Evolutionary conservation across 225 moss, liverwort and hornwort genomes (phyloP).

Genomic region (Physcomitrellopsis africana): DNA sequence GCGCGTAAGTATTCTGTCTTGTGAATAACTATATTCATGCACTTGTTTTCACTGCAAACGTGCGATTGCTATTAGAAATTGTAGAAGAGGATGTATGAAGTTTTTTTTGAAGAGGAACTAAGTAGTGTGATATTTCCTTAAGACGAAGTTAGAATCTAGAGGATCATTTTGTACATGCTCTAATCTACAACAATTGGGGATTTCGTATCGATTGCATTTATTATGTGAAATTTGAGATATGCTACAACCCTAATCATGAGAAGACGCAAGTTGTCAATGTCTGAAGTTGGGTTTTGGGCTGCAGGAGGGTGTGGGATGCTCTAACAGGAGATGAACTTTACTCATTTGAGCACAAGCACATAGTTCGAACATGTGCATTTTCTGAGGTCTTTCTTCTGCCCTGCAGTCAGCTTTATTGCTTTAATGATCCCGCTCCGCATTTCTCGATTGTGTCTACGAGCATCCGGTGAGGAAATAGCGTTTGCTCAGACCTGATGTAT

Average conservation of each 20-base stretch:
- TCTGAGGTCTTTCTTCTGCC: conserved; percentile 73
- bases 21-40: conserved; percentile 9
- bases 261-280: conserved; percentile 22
- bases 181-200: neutral
- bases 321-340: conserved; percentile 92
- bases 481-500: conserved; percentile 14
- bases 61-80: neutral
- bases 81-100: conserved; percentile 10
- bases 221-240: conserved; percentile 18
- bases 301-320: conserved; percentile 99
- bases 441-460: conserved; percentile 7
- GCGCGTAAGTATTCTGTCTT: conserved; percentile 65
- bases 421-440: conserved; percentile 5
- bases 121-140: neutral
- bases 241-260: neutral
- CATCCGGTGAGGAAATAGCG: neutral
- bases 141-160: conserved; percentile 8
- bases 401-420: conserved; percentile 18
- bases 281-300: conserved; percentile 24
- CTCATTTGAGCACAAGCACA: conserved; percentile 97
- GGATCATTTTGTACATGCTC: neutral
- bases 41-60: neutral
- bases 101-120: neutral
- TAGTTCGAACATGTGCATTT: conserved; percentile 99
- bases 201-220: conserved; percentile 13